A percentile compares a stretch with the other conserved stretches of the same genome.
These are phyloP conservation scores for Tylopilus felleus DNA, from an alignment of 768 basidiomycete species.

Conservation along the genomic window DNA sequence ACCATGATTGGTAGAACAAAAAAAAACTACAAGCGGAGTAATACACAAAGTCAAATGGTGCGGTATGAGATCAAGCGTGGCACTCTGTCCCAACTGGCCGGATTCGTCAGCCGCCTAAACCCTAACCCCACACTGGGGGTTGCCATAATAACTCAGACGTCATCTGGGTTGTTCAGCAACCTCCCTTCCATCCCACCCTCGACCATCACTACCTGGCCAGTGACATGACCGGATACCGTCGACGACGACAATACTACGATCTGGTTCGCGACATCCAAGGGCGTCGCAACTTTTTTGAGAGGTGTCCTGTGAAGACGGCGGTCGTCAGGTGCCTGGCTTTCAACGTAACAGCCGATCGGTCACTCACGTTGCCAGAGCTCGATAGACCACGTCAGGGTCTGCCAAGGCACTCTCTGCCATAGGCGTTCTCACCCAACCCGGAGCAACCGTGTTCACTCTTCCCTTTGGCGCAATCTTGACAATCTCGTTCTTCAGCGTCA, in stretches of 20 bases:
- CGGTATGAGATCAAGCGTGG: conserved; percentile 9
- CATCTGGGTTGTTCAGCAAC: conserved; percentile 41
- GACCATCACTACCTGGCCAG: conserved; percentile 68
- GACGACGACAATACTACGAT: conserved; percentile 59
- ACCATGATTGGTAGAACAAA: conserved; percentile 17
- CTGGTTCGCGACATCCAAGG: conserved; percentile 63
- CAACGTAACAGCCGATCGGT: not conserved
- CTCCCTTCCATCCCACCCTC: conserved; percentile 81
- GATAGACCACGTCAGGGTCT: conserved; percentile 51
- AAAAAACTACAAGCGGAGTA: not conserved
- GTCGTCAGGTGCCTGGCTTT: not conserved
- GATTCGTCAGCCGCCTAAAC: conserved; percentile 24
- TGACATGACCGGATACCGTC: conserved; percentile 63
- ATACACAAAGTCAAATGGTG: not conserved
- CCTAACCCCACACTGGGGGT: conserved; percentile 23
- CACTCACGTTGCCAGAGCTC: conserved; percentile 64
- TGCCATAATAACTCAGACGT: conserved; percentile 10
- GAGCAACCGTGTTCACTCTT: conserved; percentile 67
- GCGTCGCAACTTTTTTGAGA: conserved; percentile 62
- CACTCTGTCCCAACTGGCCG: not conserved
- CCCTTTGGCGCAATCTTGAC: conserved; percentile 69
- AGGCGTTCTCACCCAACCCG: conserved; percentile 66
- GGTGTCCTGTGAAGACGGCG: conserved; percentile 48
- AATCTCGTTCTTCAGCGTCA: conserved; percentile 76
- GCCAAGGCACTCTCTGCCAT: conserved; percentile 58